phyloP scores from a whole-genome alignment of 2,329 filamentous ascomycete species.

The Macrophomina phaseolina region DNA sequence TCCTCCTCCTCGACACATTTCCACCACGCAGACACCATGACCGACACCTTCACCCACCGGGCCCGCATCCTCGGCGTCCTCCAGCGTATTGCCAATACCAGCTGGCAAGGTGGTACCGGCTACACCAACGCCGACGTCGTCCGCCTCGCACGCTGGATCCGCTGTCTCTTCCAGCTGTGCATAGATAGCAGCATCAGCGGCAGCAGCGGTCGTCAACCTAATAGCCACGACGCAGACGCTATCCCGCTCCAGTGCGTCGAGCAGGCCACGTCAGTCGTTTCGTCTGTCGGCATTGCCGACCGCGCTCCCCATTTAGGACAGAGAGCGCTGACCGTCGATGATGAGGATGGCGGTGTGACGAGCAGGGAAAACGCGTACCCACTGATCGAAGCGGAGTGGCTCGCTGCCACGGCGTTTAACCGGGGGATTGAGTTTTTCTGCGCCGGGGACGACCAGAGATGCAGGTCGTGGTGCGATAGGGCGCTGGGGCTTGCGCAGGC shows the following conservation, averaged over 20 bases:
- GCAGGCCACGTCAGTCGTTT: constrained; percentile 62
- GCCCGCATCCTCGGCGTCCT: constrained; percentile 43
- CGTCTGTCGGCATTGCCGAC: constrained; percentile 39
- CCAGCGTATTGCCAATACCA: constrained; percentile 72
- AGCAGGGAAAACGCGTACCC: constrained; percentile 58
- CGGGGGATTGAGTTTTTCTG: constrained; percentile 71
- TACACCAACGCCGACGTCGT: constrained; percentile 49
- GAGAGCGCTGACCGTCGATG: no score
- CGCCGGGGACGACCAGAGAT: constrained; percentile 59
- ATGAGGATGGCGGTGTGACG: constrained; percentile 32
- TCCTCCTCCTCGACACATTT: not conserved
- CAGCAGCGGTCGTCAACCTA: constrained; percentile 54
- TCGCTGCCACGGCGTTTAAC: constrained; percentile 73
- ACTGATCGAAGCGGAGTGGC: constrained; percentile 73
- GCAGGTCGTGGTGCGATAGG: constrained; percentile 66
- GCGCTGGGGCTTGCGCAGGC: constrained; percentile 64
- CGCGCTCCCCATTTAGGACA: not conserved
- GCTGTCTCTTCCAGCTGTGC: constrained; percentile 75
- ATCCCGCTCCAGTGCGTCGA: constrained; percentile 62
- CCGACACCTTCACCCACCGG: not conserved
- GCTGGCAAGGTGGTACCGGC: constrained; percentile 59
- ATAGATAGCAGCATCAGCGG: constrained; percentile 41
- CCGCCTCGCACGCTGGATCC: constrained; percentile 76
- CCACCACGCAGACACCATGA: not conserved
- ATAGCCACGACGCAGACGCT: constrained; percentile 56